Conservation (phyloP, 495 filamentous ascomycete genomes). For the Xylaria curta region DNA sequence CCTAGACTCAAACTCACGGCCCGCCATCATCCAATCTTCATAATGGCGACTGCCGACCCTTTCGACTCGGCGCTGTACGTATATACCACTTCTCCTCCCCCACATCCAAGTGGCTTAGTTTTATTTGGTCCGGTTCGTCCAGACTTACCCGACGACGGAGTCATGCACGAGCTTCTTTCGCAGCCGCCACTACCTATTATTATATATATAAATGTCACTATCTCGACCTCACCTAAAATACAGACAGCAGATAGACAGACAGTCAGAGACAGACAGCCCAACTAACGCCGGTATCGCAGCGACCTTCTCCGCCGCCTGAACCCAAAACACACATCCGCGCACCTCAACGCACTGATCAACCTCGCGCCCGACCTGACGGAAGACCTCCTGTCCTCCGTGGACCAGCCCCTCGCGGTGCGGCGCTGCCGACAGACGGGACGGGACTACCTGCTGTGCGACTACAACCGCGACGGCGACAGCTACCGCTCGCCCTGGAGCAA, state of each 20-base stretch:
- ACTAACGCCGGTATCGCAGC: constrained; percentile 51
- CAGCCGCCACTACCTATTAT: no score
- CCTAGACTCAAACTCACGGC: background rate
- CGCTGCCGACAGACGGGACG: constrained; percentile 87
- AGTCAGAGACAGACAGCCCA: background rate
- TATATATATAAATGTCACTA: no score
- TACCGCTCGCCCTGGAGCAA: constrained; percentile 98
- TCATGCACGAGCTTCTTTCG: background rate
- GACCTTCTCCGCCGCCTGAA: constrained; percentile 98
- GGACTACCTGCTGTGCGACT: constrained; percentile 98
- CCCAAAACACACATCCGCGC: constrained; percentile 83
- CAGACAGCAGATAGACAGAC: no score
- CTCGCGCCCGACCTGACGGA: constrained; percentile 92
- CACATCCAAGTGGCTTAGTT: background rate
- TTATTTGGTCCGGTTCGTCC: background rate
- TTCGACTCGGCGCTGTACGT: constrained; percentile 86
- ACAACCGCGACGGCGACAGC: constrained; percentile 98
- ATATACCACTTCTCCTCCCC: constrained; percentile 12
- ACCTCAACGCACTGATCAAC: constrained; percentile 82
- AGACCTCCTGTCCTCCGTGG: constrained; percentile 96
- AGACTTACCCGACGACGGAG: background rate
- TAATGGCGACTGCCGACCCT: constrained; percentile 61
- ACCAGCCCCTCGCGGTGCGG: constrained; percentile 87
- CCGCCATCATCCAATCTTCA: constrained; percentile 21
- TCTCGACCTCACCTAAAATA: no score